phyloP scores from a whole-genome alignment of 2,329 filamentous ascomycete species.

The Coleophoma crateriformis region DNA sequence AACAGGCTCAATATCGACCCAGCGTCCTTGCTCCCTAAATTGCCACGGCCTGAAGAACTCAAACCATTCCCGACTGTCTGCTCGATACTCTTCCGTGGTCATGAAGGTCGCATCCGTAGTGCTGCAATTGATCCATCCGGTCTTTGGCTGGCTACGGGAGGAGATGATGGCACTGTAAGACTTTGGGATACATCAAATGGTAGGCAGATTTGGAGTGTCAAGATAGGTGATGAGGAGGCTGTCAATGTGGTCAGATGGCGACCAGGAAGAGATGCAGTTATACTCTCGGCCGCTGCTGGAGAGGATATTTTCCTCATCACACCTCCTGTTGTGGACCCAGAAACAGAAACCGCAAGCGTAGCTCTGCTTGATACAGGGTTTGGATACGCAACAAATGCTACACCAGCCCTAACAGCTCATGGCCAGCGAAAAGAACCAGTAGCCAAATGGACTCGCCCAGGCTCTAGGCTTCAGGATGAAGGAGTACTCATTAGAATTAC shows the following conservation, averaged over 20 bases:
- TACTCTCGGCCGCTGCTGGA: constrained; percentile 78
- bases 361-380: constrained; percentile 84
- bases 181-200: constrained; percentile 87
- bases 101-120: constrained; percentile 81
- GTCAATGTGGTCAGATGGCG: constrained; percentile 89
- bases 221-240: constrained; percentile 70
- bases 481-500: constrained; percentile 78
- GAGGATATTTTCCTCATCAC: constrained; percentile 84
- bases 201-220: constrained; percentile 80
- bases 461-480: constrained; percentile 64
- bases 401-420: constrained; percentile 43
- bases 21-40: constrained; percentile 82
- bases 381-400: constrained; percentile 74
- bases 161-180: constrained; percentile 87
- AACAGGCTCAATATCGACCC: constrained; percentile 97
- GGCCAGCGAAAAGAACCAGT: constrained; percentile 66
- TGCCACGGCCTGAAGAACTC: constrained; percentile 88
- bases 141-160: constrained; percentile 82
- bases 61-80: constrained; percentile 92
- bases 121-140: constrained; percentile 82
- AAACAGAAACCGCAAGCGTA: constrained; percentile 67
- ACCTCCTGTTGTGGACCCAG: constrained; percentile 66
- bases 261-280: constrained; percentile 71
- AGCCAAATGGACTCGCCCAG: constrained; percentile 79
- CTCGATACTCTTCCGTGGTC: constrained; percentile 80